phyloP scores from a whole-genome alignment of 106 monocot genomes.

The Dioscorea dumetorum region DNA sequence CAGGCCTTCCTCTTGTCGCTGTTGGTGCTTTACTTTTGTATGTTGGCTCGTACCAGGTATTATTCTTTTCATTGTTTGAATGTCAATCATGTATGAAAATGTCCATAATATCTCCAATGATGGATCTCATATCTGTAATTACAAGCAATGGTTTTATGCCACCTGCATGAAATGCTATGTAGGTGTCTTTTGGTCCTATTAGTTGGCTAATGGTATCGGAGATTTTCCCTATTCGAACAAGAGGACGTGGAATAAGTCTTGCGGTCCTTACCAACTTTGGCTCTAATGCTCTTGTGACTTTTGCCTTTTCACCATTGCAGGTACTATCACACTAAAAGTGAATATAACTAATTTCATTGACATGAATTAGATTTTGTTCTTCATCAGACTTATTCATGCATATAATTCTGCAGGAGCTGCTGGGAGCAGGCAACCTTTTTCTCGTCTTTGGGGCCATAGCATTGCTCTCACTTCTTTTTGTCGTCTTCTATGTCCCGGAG shows the following conservation, averaged over 20 bases:
- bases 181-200: constrained; percentile 98
- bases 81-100: not conserved
- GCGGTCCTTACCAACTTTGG: constrained; percentile 91
- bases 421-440: constrained; percentile 86
- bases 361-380: no score
- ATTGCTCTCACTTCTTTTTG: constrained; percentile 69
- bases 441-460: constrained; percentile 76
- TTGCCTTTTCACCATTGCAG: constrained; percentile 88
- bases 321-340: constrained; percentile 20
- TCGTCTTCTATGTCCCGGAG: constrained; percentile 72
- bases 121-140: not conserved
- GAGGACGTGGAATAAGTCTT: constrained; percentile 91
- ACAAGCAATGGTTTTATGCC: not conserved
- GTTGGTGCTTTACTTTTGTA: constrained; percentile 92
- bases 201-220: constrained; percentile 99
- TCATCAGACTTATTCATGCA: not conserved
- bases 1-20: constrained; percentile 64
- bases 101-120: no score
- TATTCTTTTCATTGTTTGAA: not conserved
- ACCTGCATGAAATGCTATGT: constrained; percentile 9
- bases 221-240: constrained; percentile 87
- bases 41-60: constrained; percentile 97
- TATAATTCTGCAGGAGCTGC: constrained; percentile 47
- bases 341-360: not conserved
- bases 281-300: constrained; percentile 93